A percentile compares a stretch with the other conserved stretches of the same genome.
These are phyloP conservation scores for Phaeosphaeria sp. DNA, from an alignment of 2,329 filamentous ascomycete genomes.

Conservation along the genomic window DNA sequence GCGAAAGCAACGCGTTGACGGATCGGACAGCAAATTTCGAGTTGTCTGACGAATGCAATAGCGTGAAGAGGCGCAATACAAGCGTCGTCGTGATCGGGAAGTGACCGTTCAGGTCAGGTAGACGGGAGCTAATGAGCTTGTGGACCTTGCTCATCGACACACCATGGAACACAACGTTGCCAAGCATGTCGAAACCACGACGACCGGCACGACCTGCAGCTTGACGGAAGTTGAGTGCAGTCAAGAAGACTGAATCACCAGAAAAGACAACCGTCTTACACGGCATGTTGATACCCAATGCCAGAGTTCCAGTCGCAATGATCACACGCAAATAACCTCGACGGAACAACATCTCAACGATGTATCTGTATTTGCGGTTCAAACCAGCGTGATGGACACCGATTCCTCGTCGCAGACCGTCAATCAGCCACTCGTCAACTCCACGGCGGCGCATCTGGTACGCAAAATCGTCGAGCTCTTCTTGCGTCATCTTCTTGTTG, in stretches of 20 bases:
- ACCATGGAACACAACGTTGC: constrained; percentile 80
- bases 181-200: constrained; percentile 79
- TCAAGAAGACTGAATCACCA: constrained; percentile 75
- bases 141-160: constrained; percentile 67
- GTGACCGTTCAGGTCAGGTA: constrained; percentile 77
- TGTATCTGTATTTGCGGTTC: constrained; percentile 77
- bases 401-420: constrained; percentile 70
- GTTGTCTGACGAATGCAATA: constrained; percentile 70
- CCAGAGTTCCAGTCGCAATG: constrained; percentile 77
- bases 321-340: constrained; percentile 74
- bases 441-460: constrained; percentile 59
- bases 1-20: constrained; percentile 71
- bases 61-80: constrained; percentile 70
- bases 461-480: constrained; percentile 65
- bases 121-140: constrained; percentile 73
- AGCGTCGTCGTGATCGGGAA: constrained; percentile 79
- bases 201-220: constrained; percentile 79
- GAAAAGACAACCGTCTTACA: constrained; percentile 82
- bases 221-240: constrained; percentile 77
- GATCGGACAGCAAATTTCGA: constrained; percentile 67
- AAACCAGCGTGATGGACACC: constrained; percentile 82
- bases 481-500: constrained; percentile 61
- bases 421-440: constrained; percentile 61
- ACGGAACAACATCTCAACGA: constrained; percentile 76
- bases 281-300: constrained; percentile 74